Base-by-base conservation (phyloP, 1,139 yeast genomes). In the Blastobotrys proliferans region DNA sequence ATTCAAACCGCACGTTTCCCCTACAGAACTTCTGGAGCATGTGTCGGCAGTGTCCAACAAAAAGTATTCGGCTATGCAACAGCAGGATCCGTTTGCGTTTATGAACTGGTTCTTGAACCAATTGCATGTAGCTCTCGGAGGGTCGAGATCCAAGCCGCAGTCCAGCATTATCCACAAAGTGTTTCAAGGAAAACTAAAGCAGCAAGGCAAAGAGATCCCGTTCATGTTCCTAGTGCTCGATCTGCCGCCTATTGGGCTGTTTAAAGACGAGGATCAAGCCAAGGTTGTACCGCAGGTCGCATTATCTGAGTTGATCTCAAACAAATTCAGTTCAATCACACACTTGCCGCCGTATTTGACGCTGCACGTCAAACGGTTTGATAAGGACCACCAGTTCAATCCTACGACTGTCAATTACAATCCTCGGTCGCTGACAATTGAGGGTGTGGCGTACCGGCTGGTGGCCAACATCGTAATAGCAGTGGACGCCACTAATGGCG, bases 331-430 rank as follows among this genome's bases (percentile, higher is more conserved):
- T 52, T 58, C 66, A 21, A 54, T 83, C 16, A 35, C 56, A 1
- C 67, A 67, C 22, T 60, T 70, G 20, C 94, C 94, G 0, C 68
- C 70, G 25, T 74, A 66, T 48, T 57, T 85, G 21, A 61, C 80
- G 1, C 54, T 84, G 1, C 79, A 77, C 56, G 68, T 79, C 45
- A 77, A 81, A 48, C 68, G 92, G 44, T 69, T 77, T 46, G 67
- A 67, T 27, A 66, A 63, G 20, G 60, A 42, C 28, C 67, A 69
- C 36, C 70, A 69, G 44, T 66, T 78, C 38, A 83, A 81, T 54
- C 77, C 78, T 30, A 80, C 84, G 0, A 74, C 83, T 24, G 84
- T 85, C 2, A 79, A 74, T 39, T 83, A 77, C 55, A 76, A 82
- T 4, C 64, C 72, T 1, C 63, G 61, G 14, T 52, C 63, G 2